Evolutionary conservation across 768 basidiomycete genomes (phyloP), one percentile per base, ranked within the genome.

Genomic region (Hericium alpestre): DNA sequence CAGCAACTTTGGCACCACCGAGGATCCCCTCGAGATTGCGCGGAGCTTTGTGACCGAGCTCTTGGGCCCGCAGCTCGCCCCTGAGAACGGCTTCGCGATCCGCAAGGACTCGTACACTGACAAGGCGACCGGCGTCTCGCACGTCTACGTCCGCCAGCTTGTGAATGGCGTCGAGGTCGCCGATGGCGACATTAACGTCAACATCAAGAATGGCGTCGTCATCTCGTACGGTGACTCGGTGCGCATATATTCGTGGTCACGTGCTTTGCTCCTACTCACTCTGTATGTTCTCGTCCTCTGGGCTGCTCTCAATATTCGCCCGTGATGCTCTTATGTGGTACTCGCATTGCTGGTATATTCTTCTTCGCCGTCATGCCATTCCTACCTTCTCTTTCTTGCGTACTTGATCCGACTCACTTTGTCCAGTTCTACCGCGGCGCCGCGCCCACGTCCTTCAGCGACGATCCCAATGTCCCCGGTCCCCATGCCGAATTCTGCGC

Each of bases 171-270:
- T 95, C 48, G 90, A 95, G 66, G 91, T 99, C 15, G 78, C 80
- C 12, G 91, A 96, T 65, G 90, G 89, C 25, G 87, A 96, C 70
- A 81, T 96, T 74, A 97, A 97, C 69, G 72, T 99, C 67, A 96
- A 97, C 74, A 76, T 97, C 70, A 85, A 85, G 71, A 80, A 88
- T 55, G 93, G 91, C 47, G 72, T 79, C 63, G 79, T 98, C 18
- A 66, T 97, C 50, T 93, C 91, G 0, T 91, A 85, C 64, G 93
- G 93, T 48, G 87, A 86, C 67, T 93, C 91, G 61, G 90, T 91
- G 63, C 59, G 86, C 0, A 43, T 48, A 23, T 37, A 27, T 23
- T 56, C 40, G 3, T 55, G 27, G 47, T 39, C 20, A 38, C 47
- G 38, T 47, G 11, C 51, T 8, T 13, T 40, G 8, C 15, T n/a